Evolutionary conservation across 495 filamentous ascomycete genomes (phyloP), one percentile per base, ranked within the genome.

Genomic region (Tricharina praecox): DNA sequence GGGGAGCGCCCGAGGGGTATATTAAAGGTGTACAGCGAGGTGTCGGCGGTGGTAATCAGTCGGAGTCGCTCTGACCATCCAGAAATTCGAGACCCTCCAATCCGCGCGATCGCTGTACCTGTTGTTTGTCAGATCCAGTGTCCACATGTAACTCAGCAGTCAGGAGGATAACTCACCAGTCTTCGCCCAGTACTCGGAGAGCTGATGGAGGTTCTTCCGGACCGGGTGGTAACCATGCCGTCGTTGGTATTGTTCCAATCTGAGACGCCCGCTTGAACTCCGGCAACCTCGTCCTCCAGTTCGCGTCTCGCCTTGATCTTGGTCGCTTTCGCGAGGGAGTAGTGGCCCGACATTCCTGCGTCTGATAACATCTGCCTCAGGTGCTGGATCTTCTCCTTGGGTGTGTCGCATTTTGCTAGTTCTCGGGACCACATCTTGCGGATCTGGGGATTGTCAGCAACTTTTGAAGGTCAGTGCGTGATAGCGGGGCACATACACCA

Each of bases 341-440:
- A 93, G 20, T 86, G 73, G 0, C 88, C 88, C 4, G 72, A 75
- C 81, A 97, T 93, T 2, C 90, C 92, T 20, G 75, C 69, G 5
- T 90, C 82, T 20, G 69, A 68, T 25, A 97, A 70, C 74, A 92
- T 77, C 2, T 62, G 62, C 55, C 75, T 84, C 11, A 96, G 72
- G 62, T 93, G 85, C 47, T 66, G 66, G 49, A 95, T 85, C 67
- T 94, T 95, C 7, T 73, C 82, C 53, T 78, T 82, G 11, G 72
- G 60, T 21, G 79, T 83, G 37, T 76, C 79, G 59, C 75, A 81
- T 51, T 82, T 79, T 49, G 71, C 70, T 42, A 97, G 71, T 64
- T 93, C 84, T 47, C 78, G 74, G 30, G 68, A 69, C 90, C 92
- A 97, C 52, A 95, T 73, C 60, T 95, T 96, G 25, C 85, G 82